Base-by-base conservation (phyloP, 805 yeast species). In the Cyberlindnera suaveolens region DNA sequence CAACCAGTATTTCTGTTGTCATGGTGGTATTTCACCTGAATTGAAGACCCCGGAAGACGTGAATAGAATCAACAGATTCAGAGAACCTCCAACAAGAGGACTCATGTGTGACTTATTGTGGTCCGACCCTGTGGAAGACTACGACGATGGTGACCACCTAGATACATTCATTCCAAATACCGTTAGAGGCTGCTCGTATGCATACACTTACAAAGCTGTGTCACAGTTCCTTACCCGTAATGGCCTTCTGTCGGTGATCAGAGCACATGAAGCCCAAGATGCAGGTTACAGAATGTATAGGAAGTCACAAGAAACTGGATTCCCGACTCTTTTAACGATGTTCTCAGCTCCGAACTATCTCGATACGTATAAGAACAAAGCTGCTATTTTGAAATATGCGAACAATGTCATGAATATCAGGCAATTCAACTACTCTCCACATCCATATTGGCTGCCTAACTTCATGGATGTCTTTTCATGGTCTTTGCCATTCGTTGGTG, bases 221-320 rank as follows among this genome's bases (percentile, higher is more conserved):
- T 83, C 93, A 55, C 76, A 76, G 36, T 91, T 91, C 55, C 68
- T 91, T 54, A 83, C 84, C 52, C 71, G 79, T 41, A 91, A 88
- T 34, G 84, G 86, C 18, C 67, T 91, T 31, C 67, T 91, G 29
- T 83, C 89, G n/a, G 77, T 91, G 31, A 87, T 91, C 37, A 74
- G 99, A 45, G 98, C 97, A 1, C 99, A 91, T 63, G 97, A 91
- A 66, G 97, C 97, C 1, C 99, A 91, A 64, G 97, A 91, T 63
- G 90, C 93, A 9, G 99, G 99, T 31, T 91, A 90, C 65, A 71
- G 96, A 60, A 93, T 93, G 87, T 91, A 91, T 66, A 84, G 82
- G 54, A 78, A 86, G 51, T 86, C 96, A 2, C 75, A 78, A 47
- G 73, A 85, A 4, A 80, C 89, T 57, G 95, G 95, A 11, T 91